Evolutionary conservation across 345 rosid species (phyloP).

Genomic region (Salix caprea): DNA sequence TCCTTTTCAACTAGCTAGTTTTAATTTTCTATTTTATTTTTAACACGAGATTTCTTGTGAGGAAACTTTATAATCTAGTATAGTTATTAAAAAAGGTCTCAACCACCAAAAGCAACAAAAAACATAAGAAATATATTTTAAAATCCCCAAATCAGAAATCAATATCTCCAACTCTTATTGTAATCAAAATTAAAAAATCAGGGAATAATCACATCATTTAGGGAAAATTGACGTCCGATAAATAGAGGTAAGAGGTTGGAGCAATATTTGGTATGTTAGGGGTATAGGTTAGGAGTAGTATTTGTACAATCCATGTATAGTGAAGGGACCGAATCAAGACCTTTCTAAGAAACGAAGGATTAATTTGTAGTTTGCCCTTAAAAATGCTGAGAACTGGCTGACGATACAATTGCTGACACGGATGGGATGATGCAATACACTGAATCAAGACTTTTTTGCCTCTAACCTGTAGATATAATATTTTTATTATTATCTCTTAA

Average conservation of each 20-base stretch:
- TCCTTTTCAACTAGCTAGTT: neutral
- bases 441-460: slow-evolving; percentile 3
- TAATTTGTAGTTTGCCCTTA: neutral
- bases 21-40: neutral
- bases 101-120: too few species aligned
- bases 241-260: neutral
- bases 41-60: too few species aligned
- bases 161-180: too few species aligned
- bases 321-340: neutral
- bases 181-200: too few species aligned
- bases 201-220: too few species aligned
- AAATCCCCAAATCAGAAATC: too few species aligned
- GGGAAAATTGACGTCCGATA: neutral
- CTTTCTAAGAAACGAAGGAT: neutral
- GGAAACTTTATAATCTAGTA: too few species aligned
- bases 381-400: neutral
- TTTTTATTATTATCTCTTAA: too few species aligned
- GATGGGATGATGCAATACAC: neutral
- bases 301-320: neutral
- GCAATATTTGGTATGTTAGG: too few species aligned
- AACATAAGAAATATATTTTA: too few species aligned
- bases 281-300: neutral
- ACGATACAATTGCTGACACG: neutral
- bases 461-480: too few species aligned
- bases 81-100: too few species aligned